Conservation (phyloP, 495 filamentous ascomycete genomes). For the Talaromyces adpressus region DNA sequence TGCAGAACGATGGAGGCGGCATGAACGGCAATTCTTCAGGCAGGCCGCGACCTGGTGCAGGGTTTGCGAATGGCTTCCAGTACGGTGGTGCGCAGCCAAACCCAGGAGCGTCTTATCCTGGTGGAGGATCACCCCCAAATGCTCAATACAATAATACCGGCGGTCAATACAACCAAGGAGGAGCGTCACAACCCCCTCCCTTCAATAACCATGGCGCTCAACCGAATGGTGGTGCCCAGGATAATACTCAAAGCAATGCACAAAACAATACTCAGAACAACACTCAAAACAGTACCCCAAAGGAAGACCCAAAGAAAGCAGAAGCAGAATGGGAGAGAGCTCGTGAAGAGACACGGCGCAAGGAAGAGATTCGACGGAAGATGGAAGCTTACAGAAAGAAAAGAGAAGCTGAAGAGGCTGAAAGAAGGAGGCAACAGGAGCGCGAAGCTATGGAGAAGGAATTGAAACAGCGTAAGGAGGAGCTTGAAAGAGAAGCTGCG, state of each 20-base stretch:
- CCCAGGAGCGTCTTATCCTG: not conserved
- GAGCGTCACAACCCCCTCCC: conserved; percentile 4
- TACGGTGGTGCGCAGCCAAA: conserved; percentile 6
- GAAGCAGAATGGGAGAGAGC: conserved; percentile 7
- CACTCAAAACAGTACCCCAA: conserved; percentile 18
- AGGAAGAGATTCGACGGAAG: conserved; percentile 45
- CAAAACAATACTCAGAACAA: not conserved
- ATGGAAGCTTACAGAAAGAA: conserved; percentile 60
- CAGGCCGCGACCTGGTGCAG: conserved; percentile 5
- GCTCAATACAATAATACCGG: conserved; percentile 3
- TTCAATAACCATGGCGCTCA: not conserved
- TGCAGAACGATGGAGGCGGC: conserved; percentile 42
- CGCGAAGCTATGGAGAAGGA: conserved; percentile 47
- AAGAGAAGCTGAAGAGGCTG: conserved; percentile 32
- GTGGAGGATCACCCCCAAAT: conserved; percentile 1
- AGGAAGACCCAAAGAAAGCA: conserved; percentile 13
- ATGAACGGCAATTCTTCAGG: conserved; percentile 3
- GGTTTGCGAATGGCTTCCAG: conserved; percentile 4
- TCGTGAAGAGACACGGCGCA: conserved; percentile 22
- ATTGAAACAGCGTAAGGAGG: conserved; percentile 39
- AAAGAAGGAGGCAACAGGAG: conserved; percentile 38
- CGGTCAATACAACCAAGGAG: conserved; percentile 7
- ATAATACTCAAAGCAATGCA: not conserved
- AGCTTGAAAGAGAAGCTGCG: conserved; percentile 41
- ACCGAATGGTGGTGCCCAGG: not conserved